Evolutionary conservation across 169 alveolate genomes (phyloP).

Genomic region (Plasmodium knowlesi): DNA sequence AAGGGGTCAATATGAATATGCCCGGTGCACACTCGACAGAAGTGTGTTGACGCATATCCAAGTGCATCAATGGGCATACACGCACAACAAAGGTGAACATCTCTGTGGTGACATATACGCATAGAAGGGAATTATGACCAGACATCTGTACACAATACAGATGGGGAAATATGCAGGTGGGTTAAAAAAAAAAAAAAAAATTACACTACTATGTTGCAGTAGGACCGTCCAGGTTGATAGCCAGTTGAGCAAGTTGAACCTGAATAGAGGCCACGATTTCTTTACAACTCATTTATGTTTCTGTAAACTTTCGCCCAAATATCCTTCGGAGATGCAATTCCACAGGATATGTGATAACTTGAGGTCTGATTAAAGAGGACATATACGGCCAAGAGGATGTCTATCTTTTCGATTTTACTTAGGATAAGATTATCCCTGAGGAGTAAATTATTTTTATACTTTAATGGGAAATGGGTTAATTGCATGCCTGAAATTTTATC

Average conservation of each 20-base stretch:
- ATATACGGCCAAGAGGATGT: constrained; percentile 45
- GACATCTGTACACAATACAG: neutral
- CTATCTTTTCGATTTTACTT: constrained; percentile 61
- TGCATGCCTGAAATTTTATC: constrained; percentile 71
- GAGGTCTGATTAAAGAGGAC: constrained; percentile 46
- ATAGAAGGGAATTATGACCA: neutral
- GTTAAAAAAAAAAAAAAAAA: neutral
- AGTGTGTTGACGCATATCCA: neutral
- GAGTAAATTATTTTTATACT: constrained; percentile 45
- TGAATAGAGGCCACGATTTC: neutral
- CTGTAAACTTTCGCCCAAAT: constrained; percentile 17
- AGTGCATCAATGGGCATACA: neutral
- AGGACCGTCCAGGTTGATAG: neutral
- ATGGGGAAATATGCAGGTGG: neutral
- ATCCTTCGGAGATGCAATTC: constrained; percentile 69
- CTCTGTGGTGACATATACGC: neutral
- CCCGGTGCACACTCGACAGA: neutral
- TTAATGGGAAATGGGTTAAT: constrained; percentile 50
- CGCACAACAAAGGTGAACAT: neutral
- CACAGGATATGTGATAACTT: constrained; percentile 64
- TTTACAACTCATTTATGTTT: constrained; percentile 39
- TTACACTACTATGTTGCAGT: neutral
- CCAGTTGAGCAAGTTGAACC: neutral
- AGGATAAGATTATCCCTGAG: constrained; percentile 53
- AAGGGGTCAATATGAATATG: neutral